Evolutionary conservation across 2,329 filamentous ascomycete species (phyloP).

Genomic region (Cercospora janseana): DNA sequence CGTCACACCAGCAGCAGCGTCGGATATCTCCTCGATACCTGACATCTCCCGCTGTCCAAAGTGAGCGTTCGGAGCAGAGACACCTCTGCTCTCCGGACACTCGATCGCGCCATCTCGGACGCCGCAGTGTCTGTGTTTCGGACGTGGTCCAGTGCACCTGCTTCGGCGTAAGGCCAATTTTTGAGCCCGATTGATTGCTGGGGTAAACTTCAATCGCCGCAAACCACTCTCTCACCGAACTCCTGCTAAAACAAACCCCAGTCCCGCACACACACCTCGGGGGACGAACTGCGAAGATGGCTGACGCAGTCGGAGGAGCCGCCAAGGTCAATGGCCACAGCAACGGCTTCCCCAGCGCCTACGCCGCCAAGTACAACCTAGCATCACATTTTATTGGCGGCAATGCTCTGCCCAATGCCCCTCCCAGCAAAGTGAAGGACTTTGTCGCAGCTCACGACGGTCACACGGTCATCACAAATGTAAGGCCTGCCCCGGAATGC

Average conservation of each 20-base stretch:
- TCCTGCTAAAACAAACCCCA: not conserved
- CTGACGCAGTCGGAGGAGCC: slow-evolving; percentile 43
- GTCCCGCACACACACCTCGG: slow-evolving; percentile 20
- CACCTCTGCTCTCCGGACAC: not conserved
- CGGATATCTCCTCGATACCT: slow-evolving; percentile 2
- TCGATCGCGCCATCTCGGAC: slow-evolving; percentile 3
- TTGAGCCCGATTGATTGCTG: slow-evolving; percentile 1
- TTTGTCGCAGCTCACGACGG: slow-evolving; percentile 87
- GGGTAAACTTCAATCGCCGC: slow-evolving; percentile 12
- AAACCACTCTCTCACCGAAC: not conserved
- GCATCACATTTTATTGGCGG: slow-evolving; percentile 95
- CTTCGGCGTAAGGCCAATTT: slow-evolving; percentile 4
- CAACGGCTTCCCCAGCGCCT: slow-evolving; percentile 61
- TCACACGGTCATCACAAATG: slow-evolving; percentile 97
- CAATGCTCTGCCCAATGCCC: slow-evolving; percentile 78
- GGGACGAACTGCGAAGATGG: slow-evolving; percentile 40
- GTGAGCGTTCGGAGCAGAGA: not conserved
- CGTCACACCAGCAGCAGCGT: slow-evolving; percentile 1
- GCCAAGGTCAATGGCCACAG: slow-evolving; percentile 38
- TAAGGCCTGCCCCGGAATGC: slow-evolving; percentile 52
- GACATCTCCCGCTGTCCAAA: not conserved
- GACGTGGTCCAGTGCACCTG: not conserved
- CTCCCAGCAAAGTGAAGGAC: slow-evolving; percentile 87
- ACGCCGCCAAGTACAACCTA: slow-evolving; percentile 77
- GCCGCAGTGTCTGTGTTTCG: not conserved